Evolutionary conservation across 345 rosid genomes (phyloP).

Genomic region (Aurinia saxatilis): DNA sequence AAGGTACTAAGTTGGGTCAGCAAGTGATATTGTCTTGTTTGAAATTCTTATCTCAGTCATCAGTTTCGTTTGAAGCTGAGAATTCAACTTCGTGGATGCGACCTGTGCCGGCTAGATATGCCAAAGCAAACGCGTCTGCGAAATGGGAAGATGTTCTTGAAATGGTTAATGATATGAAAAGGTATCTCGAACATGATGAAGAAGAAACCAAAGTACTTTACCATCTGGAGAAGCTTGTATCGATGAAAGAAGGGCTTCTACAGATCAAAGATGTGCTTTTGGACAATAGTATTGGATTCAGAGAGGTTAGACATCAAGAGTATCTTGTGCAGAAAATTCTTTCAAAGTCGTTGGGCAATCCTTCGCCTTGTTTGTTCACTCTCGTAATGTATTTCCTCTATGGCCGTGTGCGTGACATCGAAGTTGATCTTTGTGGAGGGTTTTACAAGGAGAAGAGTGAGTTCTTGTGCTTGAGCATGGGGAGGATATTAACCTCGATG

Average conservation of each 20-base stretch:
- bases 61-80: slow-evolving; percentile 33
- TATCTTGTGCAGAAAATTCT: slow-evolving; percentile 59
- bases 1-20: slow-evolving; percentile 43
- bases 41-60: slow-evolving; percentile 45
- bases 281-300: slow-evolving; percentile 60
- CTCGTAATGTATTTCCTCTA: slow-evolving; percentile 63
- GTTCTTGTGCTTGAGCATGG: slow-evolving; percentile 41
- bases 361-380: slow-evolving; percentile 68
- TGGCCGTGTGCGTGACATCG: slow-evolving; percentile 56
- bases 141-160: slow-evolving; percentile 84
- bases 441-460: slow-evolving; percentile 32
- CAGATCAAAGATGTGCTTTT: slow-evolving; percentile 60
- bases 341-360: slow-evolving; percentile 51
- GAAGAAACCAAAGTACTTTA: slow-evolving; percentile 27
- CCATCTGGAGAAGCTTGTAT: slow-evolving; percentile 53
- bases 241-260: slow-evolving; percentile 76
- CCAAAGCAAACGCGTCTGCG: slow-evolving; percentile 18
- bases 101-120: slow-evolving; percentile 38
- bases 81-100: slow-evolving; percentile 62
- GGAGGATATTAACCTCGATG: slow-evolving; percentile 51
- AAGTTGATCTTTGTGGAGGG: slow-evolving; percentile 64
- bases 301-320: slow-evolving; percentile 62
- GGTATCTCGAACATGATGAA: slow-evolving; percentile 38
- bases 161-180: slow-evolving; percentile 60
- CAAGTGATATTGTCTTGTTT: slow-evolving; percentile 64